Base-by-base conservation (phyloP, 768 basidiomycete genomes). In the Hygrocybe punicea region DNA sequence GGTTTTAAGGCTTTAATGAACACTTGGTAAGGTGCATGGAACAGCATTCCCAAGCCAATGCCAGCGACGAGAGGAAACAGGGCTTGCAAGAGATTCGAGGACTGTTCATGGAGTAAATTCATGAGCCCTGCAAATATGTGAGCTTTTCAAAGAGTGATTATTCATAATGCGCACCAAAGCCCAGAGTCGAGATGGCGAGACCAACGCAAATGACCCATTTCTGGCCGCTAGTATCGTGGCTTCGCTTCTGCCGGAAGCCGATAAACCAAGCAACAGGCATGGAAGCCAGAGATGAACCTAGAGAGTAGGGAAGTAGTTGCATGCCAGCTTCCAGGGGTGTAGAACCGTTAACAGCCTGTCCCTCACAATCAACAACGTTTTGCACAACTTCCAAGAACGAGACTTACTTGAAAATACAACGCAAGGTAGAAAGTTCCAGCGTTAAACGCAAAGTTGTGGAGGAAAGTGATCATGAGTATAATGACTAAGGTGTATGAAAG, bases 261-360 rank as follows among this genome's bases (percentile, higher is more conserved):
- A 92, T 88, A 62, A 88, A 79, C 88, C 88, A 89, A n/a, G 91
- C 89, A 36, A 81, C 86, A 21, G 91, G 89, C 77, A 93, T 85
- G 10, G 91, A 92, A 42, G 91, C 86, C 56, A 93, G 67, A 21
- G 91, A 91, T 34, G 91, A 87, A 51, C 90, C 91, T 51, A 93
- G 81, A 49, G 91, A 89, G 74, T 91, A 93, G 10, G 91, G 89
- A 55, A 93, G 77, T 71, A 91, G 78, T 66, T 83, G 81, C 19
- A 91, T 67, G 9, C 89, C 91, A 58, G 91, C 85, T 68, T 84
- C 69, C 46, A 92, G 67, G 11, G 88, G 89, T n/a, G 82, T 81
- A 19, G 80, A 81, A 23, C 84, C 84, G 67, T 86, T 79, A 37
- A 85, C 89, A 14, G 84, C 84, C 89, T 91, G 62, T 57, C 60